A percentile compares a stretch with the other conserved stretches of the same genome.
These are phyloP conservation scores for Fonsecaea pugnacius DNA, from an alignment of 2,329 filamentous ascomycete genomes.

Conservation along the genomic window DNA sequence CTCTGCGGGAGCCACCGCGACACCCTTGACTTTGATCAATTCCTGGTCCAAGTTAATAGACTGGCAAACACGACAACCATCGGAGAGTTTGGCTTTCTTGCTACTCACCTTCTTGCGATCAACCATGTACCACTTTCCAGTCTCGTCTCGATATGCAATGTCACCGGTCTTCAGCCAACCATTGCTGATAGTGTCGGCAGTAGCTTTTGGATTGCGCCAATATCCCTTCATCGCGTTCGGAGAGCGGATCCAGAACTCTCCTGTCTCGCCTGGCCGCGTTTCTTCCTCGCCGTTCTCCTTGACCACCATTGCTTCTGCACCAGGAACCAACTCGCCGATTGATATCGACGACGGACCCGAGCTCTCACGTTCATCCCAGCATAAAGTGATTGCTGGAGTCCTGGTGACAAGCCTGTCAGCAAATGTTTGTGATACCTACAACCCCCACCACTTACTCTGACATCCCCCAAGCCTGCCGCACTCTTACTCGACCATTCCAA, in stretches of 20 bases:
- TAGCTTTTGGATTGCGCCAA: constrained; percentile 84
- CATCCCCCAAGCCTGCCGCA: constrained; percentile 60
- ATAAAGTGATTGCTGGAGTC: constrained; percentile 51
- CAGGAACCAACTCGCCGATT: constrained; percentile 70
- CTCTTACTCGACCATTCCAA: constrained; percentile 47
- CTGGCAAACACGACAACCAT: not conserved
- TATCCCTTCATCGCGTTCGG: constrained; percentile 75
- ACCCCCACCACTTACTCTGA: constrained; percentile 50
- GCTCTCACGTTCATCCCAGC: constrained; percentile 67
- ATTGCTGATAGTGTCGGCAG: constrained; percentile 73
- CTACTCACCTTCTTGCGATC: constrained; percentile 80
- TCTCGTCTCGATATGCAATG: constrained; percentile 81
- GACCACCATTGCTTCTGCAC: constrained; percentile 67
- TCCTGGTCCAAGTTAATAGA: constrained; percentile 37
- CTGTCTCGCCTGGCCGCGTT: constrained; percentile 70
- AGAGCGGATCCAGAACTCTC: constrained; percentile 89
- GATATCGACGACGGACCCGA: constrained; percentile 63
- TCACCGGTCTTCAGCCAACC: constrained; percentile 98
- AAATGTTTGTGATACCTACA: not conserved
- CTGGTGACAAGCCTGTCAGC: not conserved
- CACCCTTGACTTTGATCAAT: constrained; percentile 60
- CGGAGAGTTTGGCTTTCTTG: constrained; percentile 32
- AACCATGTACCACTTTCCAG: constrained; percentile 82
- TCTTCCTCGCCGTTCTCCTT: constrained; percentile 71
- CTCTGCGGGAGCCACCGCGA: constrained; percentile 55